Base-by-base conservation (phyloP, 352 stramenopile species). In the Sclerospora graminicola region DNA sequence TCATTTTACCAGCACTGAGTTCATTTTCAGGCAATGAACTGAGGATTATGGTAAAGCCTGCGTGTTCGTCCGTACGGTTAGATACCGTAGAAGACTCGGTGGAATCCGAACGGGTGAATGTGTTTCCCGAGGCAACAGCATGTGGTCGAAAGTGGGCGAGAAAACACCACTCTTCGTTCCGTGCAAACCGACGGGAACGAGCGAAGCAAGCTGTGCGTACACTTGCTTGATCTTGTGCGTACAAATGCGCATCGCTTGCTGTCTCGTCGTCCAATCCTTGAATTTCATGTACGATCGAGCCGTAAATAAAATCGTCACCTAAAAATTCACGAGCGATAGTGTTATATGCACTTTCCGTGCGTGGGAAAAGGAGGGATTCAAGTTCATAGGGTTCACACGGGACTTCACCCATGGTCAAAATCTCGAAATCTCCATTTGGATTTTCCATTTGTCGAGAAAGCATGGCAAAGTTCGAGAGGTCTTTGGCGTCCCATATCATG, bases 141-240 rank as follows among this genome's bases (percentile, higher is more conserved):
- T 44, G 34, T 18, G 51, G 41, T 14, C 51, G 53, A 21, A 69
- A 72, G 14, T 62, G 52, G 20, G 74, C 56, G 14, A 78, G 56
- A 13, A 68, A 78, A 16, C 60, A 74, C 63, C 63, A 75, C 15
- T 75, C 53, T 48, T 79, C 63, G 18, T 75, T 72, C 7, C 50
- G 53, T 6, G 44, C 49, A 74, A 26, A 60, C 1, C 57, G 21
- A 0, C 54, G 63, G 8, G 64, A 70, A 8, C 53, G 54, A 16
- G 54, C 21, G 19, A 72, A 80, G 16, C 45, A 66, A 4, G 51
- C 58, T 0, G 67, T 76, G 36, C 69, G 66, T 23, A 80, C 64
- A 13, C 54, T 40, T 4, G 74, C 39, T 11, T 61, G 54, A 37
- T 67, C 54, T 15, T 55, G 48, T 0, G 18, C 28, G 32, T 44